Evolutionary conservation across 176 grass and related monocot species (phyloP).

Genomic region (Olyra latifolia): DNA sequence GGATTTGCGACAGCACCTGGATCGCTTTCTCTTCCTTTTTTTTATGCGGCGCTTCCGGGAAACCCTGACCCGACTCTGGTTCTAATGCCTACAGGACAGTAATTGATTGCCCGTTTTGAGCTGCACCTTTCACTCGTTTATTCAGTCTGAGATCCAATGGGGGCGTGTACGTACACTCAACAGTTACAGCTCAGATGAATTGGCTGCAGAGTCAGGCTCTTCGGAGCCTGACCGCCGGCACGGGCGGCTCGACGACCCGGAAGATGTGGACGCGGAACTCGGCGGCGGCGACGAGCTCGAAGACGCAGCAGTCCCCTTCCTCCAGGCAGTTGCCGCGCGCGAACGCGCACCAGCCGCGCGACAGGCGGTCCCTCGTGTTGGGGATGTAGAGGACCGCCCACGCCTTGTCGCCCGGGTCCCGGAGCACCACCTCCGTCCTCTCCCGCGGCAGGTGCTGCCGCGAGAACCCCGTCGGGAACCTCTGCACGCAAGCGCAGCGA

Average conservation of each 20-base stretch:
- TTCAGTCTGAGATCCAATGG: background rate
- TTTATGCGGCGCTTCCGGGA: no score
- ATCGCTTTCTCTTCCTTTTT: no score
- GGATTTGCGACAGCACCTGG: no score
- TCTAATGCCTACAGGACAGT: no score
- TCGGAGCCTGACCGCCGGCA: slow-evolving; percentile 42
- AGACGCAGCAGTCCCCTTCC: slow-evolving; percentile 83
- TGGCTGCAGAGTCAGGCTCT: background rate
- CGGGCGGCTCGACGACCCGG: slow-evolving; percentile 46
- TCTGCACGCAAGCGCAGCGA: slow-evolving; percentile 40
- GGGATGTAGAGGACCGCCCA: slow-evolving; percentile 68
- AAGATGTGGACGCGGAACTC: slow-evolving; percentile 77
- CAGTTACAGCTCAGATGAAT: background rate
- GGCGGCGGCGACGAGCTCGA: slow-evolving; percentile 57
- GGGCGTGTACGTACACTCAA: background rate
- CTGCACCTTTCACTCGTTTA: background rate
- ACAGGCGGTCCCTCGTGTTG: slow-evolving; percentile 53
- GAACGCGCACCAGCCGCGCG: slow-evolving; percentile 73
- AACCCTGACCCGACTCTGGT: no score
- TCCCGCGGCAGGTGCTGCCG: slow-evolving; percentile 56
- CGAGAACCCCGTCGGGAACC: slow-evolving; percentile 75
- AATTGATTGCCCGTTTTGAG: background rate
- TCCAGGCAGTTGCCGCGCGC: slow-evolving; percentile 69
- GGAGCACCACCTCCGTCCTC: slow-evolving; percentile 55
- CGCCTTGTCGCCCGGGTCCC: slow-evolving; percentile 45